A percentile compares a stretch with the other conserved stretches of the same genome.
phyloP scores from a whole-genome alignment of 2,329 filamentous ascomycete species.

The Exserohilum turcica region DNA sequence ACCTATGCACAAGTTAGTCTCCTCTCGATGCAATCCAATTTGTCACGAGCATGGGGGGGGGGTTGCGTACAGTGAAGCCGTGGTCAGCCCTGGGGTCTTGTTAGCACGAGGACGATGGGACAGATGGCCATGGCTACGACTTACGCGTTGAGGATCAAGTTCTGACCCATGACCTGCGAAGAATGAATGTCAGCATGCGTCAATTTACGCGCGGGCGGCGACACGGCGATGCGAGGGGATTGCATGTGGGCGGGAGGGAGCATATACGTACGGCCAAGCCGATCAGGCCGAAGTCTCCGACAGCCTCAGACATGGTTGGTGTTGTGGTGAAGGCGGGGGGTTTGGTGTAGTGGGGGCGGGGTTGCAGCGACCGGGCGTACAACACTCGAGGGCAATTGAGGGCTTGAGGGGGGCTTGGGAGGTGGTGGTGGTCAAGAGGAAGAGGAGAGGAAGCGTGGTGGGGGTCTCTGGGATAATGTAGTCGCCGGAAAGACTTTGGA shows the following conservation, averaged over 20 bases:
- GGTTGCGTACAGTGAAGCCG: conserved; percentile 73
- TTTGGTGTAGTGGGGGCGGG: conserved; percentile 30
- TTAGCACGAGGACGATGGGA: conserved; percentile 30
- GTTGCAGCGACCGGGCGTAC: conserved; percentile 39
- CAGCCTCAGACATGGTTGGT: conserved; percentile 47
- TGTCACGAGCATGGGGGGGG: neutral
- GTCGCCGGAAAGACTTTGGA: conserved; percentile 43
- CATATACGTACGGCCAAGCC: conserved; percentile 52
- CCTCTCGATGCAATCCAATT: conserved; percentile 1
- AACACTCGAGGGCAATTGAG: conserved; percentile 34
- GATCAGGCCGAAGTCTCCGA: conserved; percentile 60
- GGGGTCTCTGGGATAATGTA: conserved; percentile 43
- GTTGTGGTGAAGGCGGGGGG: conserved; percentile 10
- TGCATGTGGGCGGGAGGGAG: neutral
- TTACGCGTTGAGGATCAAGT: conserved; percentile 61
- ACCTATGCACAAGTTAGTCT: conserved; percentile 50
- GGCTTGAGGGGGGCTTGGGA: conserved; percentile 19
- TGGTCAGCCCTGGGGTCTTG: conserved; percentile 53
- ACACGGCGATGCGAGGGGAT: neutral
- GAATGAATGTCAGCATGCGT: conserved; percentile 24
- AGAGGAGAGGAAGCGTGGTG: conserved; percentile 25
- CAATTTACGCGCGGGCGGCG: neutral
- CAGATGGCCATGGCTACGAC: conserved; percentile 23
- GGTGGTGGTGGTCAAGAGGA: conserved; percentile 30
- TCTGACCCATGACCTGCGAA: conserved; percentile 55